A percentile compares a stretch with the other conserved stretches of the same genome.
These are phyloP conservation scores for Musa beccarii DNA, from an alignment of 176 grass and related monocot species.

Conservation along the genomic window DNA sequence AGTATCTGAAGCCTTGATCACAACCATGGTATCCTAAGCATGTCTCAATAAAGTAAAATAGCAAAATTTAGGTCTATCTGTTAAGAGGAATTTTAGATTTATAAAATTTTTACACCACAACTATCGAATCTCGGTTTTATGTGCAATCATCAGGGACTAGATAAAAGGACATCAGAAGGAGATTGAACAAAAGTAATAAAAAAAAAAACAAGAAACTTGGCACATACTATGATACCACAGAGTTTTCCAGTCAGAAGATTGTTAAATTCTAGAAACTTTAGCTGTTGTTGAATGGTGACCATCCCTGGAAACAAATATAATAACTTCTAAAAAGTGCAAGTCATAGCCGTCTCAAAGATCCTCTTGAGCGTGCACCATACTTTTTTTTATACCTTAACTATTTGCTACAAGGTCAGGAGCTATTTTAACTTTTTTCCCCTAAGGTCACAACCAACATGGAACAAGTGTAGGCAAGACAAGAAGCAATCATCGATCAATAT, in stretches of 20 bases:
- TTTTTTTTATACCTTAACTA: background rate
- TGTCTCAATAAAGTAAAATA: background rate
- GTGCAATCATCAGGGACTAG: background rate
- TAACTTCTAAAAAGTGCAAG: background rate
- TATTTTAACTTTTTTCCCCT: too few species aligned
- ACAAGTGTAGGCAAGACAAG: background rate
- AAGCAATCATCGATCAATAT: background rate
- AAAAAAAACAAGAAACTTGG: background rate
- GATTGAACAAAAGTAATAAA: background rate
- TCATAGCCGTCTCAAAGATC: background rate
- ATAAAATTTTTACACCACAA: background rate
- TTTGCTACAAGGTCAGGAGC: too few species aligned
- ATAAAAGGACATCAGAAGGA: background rate
- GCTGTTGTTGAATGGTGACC: background rate
- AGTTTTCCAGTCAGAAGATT: background rate
- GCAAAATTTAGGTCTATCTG: too few species aligned
- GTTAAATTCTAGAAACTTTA: background rate
- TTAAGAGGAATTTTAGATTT: background rate
- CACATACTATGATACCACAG: background rate
- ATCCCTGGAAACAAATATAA: background rate
- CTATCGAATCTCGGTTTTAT: background rate
- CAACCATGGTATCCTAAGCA: background rate
- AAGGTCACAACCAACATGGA: background rate
- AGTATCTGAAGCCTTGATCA: background rate
- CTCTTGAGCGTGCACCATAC: background rate